Percentiles rank a stretch among this genome's conserved stretches.
Evolutionary conservation across 768 basidiomycete genomes (phyloP).

Genomic region (Pisolithus marmoratus): DNA sequence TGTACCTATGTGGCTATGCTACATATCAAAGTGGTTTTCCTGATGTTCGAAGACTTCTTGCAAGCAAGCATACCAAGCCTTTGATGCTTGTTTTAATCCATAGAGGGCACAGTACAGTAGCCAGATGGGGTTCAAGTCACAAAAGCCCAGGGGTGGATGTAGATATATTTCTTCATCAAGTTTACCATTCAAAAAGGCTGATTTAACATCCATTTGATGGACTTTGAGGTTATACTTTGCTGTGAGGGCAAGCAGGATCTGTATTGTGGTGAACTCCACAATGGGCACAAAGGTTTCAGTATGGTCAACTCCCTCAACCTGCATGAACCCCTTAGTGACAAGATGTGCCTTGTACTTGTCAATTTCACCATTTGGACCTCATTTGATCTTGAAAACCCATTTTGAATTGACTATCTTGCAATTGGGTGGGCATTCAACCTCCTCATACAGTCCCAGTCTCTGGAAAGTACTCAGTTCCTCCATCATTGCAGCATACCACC

Average conservation of each 20-base stretch:
- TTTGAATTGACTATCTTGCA: not conserved
- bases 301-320: slow-evolving; percentile 30
- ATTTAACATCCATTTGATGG: too few relatives aligned
- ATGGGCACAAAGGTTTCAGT: slow-evolving; percentile 26
- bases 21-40: too few relatives aligned
- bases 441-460: not conserved
- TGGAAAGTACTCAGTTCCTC: not conserved
- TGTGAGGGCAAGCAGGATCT: slow-evolving; percentile 9
- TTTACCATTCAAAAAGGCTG: too few relatives aligned
- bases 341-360: slow-evolving; percentile 32
- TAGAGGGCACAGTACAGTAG: too few relatives aligned
- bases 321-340: slow-evolving; percentile 32
- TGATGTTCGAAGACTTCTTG: too few relatives aligned
- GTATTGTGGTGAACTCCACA: slow-evolving; percentile 15
- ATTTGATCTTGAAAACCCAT: too few relatives aligned
- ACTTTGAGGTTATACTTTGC: not conserved
- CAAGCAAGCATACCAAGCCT: too few relatives aligned
- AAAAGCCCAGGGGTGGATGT: too few relatives aligned
- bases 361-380: slow-evolving; percentile 20
- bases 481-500: not conserved
- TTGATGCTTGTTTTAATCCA: too few relatives aligned
- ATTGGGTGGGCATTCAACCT: not conserved
- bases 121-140: too few relatives aligned
- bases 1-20: too few relatives aligned
- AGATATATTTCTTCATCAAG: too few relatives aligned